Evolutionary conservation across 495 filamentous ascomycete genomes (phyloP), one percentile per base, ranked within the genome.

Genomic region (Immersiella caudata): DNA sequence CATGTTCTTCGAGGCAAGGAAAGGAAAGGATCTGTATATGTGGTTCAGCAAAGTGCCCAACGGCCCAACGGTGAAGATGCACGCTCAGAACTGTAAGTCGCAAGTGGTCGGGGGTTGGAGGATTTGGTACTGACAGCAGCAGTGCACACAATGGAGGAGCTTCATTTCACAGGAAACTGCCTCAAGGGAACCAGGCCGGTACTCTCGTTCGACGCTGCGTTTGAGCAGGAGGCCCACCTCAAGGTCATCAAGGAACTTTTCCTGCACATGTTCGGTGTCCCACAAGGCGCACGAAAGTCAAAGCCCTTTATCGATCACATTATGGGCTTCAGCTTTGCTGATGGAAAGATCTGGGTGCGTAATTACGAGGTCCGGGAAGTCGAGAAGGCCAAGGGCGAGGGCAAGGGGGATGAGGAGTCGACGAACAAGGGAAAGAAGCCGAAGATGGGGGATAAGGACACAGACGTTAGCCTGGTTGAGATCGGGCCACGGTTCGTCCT

Each of bases 291-390:
- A 50, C 88, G 92, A 69, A 94, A 94, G 71, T 89, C 89, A 51
- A 99, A 99, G 79, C 96, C 95, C 0, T 99, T 99, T 74, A 83
- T 97, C 56, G 95, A 99, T 76, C 95, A 95, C 66, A 91, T 98
- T 66, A 91, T 97, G 81, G 89, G 88, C 62, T 94, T 99, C 79
- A 97, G 92, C 66, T 79, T 96, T 22, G 93, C 93, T 1, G 94
- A 97, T 70, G 93, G 92, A 68, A 97, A 96, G 82, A 92, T 99
- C 74, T 99, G 96, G 94, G 88, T 97, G 52, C 87, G 95, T 22
- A 91, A 93, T 70, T 99, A 97, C 79, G 93, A 99, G 80, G 91
- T 97, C 76, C 85, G 87, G 67, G 94, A 97, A 75, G 90, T 90
- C 0, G 93, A 94, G 67, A 73, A 82, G 6, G 79, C 81, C 0